These are phyloP conservation scores for Colletotrichum tofieldiae DNA, from an alignment of 2,329 filamentous ascomycete species.

Conservation along the genomic window DNA sequence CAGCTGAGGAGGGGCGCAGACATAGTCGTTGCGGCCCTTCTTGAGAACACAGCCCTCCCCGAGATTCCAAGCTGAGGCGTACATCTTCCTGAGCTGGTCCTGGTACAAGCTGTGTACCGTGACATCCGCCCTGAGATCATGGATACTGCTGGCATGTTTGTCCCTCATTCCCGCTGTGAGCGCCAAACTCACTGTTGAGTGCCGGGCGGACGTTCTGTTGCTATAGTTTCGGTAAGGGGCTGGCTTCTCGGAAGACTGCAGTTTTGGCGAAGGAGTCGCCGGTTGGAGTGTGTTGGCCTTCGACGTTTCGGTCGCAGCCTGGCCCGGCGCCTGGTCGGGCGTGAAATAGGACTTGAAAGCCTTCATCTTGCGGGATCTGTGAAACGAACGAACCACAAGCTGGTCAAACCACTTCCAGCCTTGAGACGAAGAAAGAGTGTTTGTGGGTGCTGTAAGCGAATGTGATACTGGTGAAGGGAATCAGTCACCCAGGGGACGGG, in stretches of 20 bases:
- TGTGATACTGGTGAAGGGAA: not conserved
- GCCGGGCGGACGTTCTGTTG: constrained; percentile 34
- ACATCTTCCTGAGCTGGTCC: constrained; percentile 43
- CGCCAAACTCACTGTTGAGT: constrained; percentile 42
- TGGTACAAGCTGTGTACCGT: constrained; percentile 43
- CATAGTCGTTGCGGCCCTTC: constrained; percentile 64
- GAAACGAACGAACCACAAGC: constrained; percentile 36
- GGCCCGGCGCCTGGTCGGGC: constrained; percentile 27
- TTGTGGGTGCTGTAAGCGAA: constrained; percentile 26
- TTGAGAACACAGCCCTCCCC: constrained; percentile 72
- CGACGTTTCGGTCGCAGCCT: constrained; percentile 11
- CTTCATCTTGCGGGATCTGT: constrained; percentile 34
- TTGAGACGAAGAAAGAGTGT: constrained; percentile 22
- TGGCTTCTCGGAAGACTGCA: constrained; percentile 30
- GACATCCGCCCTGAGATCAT: constrained; percentile 41
- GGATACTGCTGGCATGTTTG: constrained; percentile 40
- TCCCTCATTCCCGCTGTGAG: constrained; percentile 41
- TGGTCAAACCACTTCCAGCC: constrained; percentile 35
- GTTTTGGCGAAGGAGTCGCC: not conserved
- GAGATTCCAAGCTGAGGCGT: constrained; percentile 44
- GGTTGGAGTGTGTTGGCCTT: constrained; percentile 13
- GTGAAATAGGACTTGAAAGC: constrained; percentile 43
- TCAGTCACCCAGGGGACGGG: constrained; percentile 20
- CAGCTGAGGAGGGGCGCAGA: constrained; percentile 52
- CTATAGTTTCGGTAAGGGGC: constrained; percentile 32